Evolutionary conservation across 805 yeast genomes (phyloP).

Genomic region (Wickerhamiella kurtzmanii): DNA sequence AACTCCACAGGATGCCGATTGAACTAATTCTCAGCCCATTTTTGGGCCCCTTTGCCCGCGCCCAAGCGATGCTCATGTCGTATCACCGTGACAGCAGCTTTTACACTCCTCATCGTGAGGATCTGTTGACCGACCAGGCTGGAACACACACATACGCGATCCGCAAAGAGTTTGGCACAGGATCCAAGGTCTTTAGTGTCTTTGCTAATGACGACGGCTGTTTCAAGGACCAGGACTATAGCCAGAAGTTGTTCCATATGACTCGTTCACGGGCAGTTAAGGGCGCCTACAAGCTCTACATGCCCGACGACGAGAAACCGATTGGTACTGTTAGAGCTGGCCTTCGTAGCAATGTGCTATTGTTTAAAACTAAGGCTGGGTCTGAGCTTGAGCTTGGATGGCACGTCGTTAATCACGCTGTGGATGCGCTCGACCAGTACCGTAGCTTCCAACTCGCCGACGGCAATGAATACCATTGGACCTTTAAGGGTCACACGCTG

Average conservation of each 20-base stretch:
- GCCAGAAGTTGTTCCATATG: constrained; percentile 38
- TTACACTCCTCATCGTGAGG: constrained; percentile 41
- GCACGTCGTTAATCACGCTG: constrained; percentile 47
- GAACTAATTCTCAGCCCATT: constrained; percentile 45
- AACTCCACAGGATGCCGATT: constrained; percentile 35
- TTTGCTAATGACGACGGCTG: constrained; percentile 31
- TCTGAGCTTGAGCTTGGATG: constrained; percentile 48
- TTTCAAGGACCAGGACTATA: constrained; percentile 18
- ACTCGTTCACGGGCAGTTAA: constrained; percentile 52
- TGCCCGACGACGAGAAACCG: constrained; percentile 41
- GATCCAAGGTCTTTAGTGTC: constrained; percentile 44
- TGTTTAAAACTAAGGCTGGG: constrained; percentile 35
- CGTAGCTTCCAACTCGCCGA: constrained; percentile 47
- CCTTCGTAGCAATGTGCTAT: constrained; percentile 42
- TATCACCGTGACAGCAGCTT: constrained; percentile 45
- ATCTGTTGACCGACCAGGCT: constrained; percentile 26
- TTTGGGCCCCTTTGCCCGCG: constrained; percentile 45
- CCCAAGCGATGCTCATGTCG: constrained; percentile 40
- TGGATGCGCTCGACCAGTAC: constrained; percentile 48
- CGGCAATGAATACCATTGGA: constrained; percentile 54
- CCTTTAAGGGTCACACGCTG: constrained; percentile 42
- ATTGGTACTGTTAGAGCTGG: constrained; percentile 50
- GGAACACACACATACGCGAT: constrained; percentile 32
- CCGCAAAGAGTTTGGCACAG: constrained; percentile 46
- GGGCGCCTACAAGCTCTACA: constrained; percentile 49